Evolutionary conservation across 768 basidiomycete genomes (phyloP).

Genomic region (Boletus bicolor): DNA sequence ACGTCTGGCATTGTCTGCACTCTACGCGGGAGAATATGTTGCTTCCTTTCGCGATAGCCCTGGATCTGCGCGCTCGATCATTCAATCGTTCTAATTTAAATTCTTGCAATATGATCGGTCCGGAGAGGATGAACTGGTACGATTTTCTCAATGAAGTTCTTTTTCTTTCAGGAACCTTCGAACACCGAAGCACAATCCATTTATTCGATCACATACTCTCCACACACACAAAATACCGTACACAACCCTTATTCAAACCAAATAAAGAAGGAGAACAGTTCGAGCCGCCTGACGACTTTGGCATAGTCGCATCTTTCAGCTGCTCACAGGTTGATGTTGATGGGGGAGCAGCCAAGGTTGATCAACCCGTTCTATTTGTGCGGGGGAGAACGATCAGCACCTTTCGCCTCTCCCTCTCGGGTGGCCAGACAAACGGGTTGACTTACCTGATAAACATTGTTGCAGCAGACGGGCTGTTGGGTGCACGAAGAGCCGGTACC

Average conservation of each 20-base stretch:
- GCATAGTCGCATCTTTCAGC: not conserved
- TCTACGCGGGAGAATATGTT: too few relatives aligned
- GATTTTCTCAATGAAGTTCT: not conserved
- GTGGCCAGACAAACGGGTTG: not conserved
- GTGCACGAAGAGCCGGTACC: constrained; percentile 7
- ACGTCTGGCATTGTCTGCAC: not conserved
- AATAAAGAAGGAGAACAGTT: not conserved
- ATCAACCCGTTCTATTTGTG: constrained; percentile 9
- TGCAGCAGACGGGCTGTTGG: constrained; percentile 20
- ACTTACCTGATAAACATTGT: constrained; percentile 6
- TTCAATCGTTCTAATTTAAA: not conserved
- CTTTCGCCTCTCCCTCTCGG: too few relatives aligned
- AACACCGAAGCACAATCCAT: not conserved
- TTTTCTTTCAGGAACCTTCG: not conserved
- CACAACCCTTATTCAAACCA: not conserved
- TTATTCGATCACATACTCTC: not conserved
- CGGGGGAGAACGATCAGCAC: not conserved
- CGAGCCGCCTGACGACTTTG: not conserved
- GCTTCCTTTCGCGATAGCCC: too few relatives aligned
- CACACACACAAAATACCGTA: not conserved
- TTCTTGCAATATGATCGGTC: not conserved
- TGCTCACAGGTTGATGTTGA: constrained; percentile 4
- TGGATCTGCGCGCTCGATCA: not conserved
- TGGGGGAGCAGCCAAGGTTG: constrained; percentile 14
- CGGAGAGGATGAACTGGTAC: not conserved